Base-by-base conservation (phyloP, 768 basidiomycete species). In the Mycena alexandri region DNA sequence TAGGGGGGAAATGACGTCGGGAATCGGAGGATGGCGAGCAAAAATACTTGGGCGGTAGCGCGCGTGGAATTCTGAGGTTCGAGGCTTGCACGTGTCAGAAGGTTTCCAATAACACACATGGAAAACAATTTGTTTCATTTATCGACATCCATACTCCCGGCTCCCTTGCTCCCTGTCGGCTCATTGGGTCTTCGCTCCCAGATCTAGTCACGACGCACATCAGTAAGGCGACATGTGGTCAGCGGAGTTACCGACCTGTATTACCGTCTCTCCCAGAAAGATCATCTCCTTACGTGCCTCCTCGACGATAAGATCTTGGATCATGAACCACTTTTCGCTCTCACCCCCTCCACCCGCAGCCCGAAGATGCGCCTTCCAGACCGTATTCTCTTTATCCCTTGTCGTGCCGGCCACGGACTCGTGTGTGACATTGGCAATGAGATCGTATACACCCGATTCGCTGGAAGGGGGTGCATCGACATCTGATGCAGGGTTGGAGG, bases 211-310 rank as follows among this genome's bases (percentile, higher is more conserved):
- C 19, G 24, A 63, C 42, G 46, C 11, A 25, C n/a, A 54, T 68
- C 65, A 69, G 50, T 25, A 64, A 19, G 67, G 61, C 21, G 65
- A 43, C 29, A 34, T 67, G 58, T 52, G 48, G 63, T 47, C 65
- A 34, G 24, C 29, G 68, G 19, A 61, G n/a, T 42, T 33, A 63
- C 74, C 65, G 68, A 96, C 96, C 87, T 99, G 98, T 56, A 99
- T 82, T 36, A 97, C 92, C n/a, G 93, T 94, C 78, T 99, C 98
- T 29, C 96, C 97, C 41, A 99, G 82, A 77, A 98, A 96, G 60
- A 99, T 97, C 94, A 99, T 96, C 76, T 98, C 95, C 79, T 93
- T 95, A 65, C 95, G 85, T n/a, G 94, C 93, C 75, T 99, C 96
- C 76, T 95, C 93, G 12, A 99, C 96, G 67, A 96, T 93, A 63